Conservation (phyloP, 257 asterid species). For the Rubia yunnanensis region DNA sequence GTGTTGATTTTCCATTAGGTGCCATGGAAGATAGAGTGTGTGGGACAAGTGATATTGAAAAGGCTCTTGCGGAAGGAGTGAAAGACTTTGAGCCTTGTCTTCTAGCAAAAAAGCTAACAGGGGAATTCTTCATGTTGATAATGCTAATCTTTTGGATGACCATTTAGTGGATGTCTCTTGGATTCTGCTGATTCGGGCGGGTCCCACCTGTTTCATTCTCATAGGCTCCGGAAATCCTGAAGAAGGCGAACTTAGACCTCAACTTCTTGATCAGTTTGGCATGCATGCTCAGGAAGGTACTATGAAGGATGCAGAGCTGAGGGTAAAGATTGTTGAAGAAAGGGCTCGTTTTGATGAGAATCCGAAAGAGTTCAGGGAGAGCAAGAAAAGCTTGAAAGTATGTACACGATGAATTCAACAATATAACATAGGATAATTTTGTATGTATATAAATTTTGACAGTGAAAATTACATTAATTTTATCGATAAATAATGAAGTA, state of each 20-base stretch:
- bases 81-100: conserved; percentile 97
- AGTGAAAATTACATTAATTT: no score
- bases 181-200: conserved; percentile 95
- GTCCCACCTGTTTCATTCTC: conserved; percentile 87
- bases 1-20: conserved; percentile 29
- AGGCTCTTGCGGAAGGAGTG: conserved; percentile 90
- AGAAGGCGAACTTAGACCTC: conserved; percentile 96
- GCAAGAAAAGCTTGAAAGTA: neutral
- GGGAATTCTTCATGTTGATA: conserved; percentile 85
- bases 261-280: conserved; percentile 91
- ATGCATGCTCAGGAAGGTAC: conserved; percentile 98
- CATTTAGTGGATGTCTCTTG: conserved; percentile 83
- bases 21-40: conserved; percentile 94
- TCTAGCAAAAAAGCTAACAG: conserved; percentile 81
- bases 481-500: no score
- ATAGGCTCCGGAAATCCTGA: conserved; percentile 93
- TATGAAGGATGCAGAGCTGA: conserved; percentile 76
- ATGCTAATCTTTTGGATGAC: conserved; percentile 89
- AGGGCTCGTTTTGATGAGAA: conserved; percentile 70
- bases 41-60: conserved; percentile 90
- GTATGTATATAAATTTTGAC: no score
- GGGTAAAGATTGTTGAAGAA: conserved; percentile 96
- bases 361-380: conserved; percentile 39
- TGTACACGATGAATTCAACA: no score
- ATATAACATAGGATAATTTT: no score